Base-by-base conservation (phyloP, 2,329 filamentous ascomycete species). In the Fusarium robinianum region DNA sequence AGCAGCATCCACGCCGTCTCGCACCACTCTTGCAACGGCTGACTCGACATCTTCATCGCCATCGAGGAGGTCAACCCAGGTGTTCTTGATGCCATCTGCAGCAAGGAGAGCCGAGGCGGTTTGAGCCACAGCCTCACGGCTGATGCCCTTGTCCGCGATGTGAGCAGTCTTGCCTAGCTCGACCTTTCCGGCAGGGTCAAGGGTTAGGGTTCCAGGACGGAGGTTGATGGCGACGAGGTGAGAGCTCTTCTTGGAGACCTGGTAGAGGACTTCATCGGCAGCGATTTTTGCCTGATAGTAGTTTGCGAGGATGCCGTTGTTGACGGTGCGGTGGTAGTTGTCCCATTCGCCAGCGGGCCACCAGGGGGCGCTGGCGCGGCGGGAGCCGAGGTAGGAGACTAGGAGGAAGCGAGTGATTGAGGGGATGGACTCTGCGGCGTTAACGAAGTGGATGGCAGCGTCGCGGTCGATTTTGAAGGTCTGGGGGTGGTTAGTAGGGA, bases 231-330 rank as follows among this genome's bases (percentile, higher is more conserved):
- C 77, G 3, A 72, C 69, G 21, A 83, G 71, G 11, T 64, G 67
- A 1, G 52, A 23, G 27, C 66, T 67, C 62, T 69, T 66, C 55
- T 70, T 70, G 22, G 71, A 71, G 8, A 72, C 70, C 31, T 72
- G 67, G 59, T 80, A 79, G 5, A 83, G 68, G 3, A 67, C 72
- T 64, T 82, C 76, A 61, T 85, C 82, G 6, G 81, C 78, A 5
- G 72, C 77, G 11, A 84, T 60, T 65, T 85, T 85, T 50, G 81
- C 81, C 60, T 77, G 66, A 65, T 78, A 82, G 65, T 85, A 85
- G 31, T 67, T 68, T 15, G 76, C 69, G 14, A 84, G 66, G 6
- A 49, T 25, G 33, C 66, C 66, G 30, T 65, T 50, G 63, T 71
- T 71, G 44, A 69, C 55, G 23, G 70, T 68, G 8, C 63, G 60